Conservation (phyloP, 2,329 filamentous ascomycete species). For the Pseudonectria foliicola region DNA sequence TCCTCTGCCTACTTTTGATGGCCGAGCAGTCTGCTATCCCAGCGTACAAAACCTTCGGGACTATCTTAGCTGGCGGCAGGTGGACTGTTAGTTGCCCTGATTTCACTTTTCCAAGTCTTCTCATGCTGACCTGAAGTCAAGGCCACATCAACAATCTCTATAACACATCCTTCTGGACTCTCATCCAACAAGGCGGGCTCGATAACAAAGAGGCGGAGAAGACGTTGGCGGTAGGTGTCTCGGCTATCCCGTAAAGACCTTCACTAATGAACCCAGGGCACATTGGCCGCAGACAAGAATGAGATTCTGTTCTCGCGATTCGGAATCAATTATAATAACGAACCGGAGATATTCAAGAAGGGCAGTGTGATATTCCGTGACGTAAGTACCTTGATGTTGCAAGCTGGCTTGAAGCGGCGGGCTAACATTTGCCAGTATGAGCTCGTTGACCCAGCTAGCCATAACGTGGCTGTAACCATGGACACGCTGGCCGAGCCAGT, state of each 20-base stretch:
- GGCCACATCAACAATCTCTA: slow-evolving; percentile 98
- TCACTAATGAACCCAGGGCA: slow-evolving; percentile 52
- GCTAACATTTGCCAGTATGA: slow-evolving; percentile 51
- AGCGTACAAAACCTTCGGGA: slow-evolving; percentile 75
- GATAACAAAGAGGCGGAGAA: slow-evolving; percentile 73
- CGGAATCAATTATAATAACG: slow-evolving; percentile 95
- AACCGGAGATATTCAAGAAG: slow-evolving; percentile 86
- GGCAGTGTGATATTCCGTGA: slow-evolving; percentile 85
- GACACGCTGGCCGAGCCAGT: slow-evolving; percentile 45
- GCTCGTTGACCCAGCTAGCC: slow-evolving; percentile 52
- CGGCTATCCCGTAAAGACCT: not conserved
- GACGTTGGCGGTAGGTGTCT: slow-evolving; percentile 57
- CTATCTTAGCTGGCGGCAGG: slow-evolving; percentile 96
- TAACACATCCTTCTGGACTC: slow-evolving; percentile 92
- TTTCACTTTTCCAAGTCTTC: not conserved
- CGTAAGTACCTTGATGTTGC: slow-evolving; percentile 36
- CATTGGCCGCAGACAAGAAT: slow-evolving; percentile 81
- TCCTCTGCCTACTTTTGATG: slow-evolving; percentile 86
- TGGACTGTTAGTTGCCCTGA: slow-evolving; percentile 62
- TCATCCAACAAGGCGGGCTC: slow-evolving; percentile 73
- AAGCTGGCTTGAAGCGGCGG: not conserved
- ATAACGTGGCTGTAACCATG: slow-evolving; percentile 38
- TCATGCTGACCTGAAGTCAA: slow-evolving; percentile 28
- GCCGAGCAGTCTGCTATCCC: slow-evolving; percentile 84
- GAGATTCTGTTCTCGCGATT: slow-evolving; percentile 89